These are phyloP conservation scores for Phaeotremella skinneri DNA, from an alignment of 768 basidiomycete species.

Conservation along the genomic window DNA sequence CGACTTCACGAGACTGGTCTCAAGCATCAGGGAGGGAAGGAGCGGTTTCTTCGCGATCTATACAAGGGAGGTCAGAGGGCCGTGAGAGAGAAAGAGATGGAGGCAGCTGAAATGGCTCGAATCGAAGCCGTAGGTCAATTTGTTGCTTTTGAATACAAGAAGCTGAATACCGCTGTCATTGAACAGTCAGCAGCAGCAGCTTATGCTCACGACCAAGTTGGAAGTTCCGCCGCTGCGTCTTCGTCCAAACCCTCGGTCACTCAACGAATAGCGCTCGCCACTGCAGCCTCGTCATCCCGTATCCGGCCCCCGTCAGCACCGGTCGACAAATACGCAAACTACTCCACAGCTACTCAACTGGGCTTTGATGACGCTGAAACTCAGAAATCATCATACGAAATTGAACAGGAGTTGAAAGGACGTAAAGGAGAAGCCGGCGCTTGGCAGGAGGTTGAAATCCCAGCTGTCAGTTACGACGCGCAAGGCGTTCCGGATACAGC, in stretches of 20 bases:
- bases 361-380: constrained; percentile 76
- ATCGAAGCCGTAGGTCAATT: constrained; percentile 67
- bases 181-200: constrained; percentile 60
- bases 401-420: constrained; percentile 54
- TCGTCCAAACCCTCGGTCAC: constrained; percentile 38
- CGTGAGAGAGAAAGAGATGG: constrained; percentile 56
- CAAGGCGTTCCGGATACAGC: neutral
- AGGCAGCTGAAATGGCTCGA: constrained; percentile 78
- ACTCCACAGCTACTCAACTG: constrained; percentile 80
- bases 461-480: neutral
- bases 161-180: neutral
- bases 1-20: constrained; percentile 89
- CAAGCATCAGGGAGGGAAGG: constrained; percentile 89
- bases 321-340: constrained; percentile 63
- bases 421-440: constrained; percentile 23
- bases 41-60: constrained; percentile 83
- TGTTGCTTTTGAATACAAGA: constrained; percentile 6
- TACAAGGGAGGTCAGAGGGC: constrained; percentile 76
- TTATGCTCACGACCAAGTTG: constrained; percentile 71
- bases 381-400: constrained; percentile 63
- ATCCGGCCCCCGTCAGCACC: constrained; percentile 52
- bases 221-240: constrained; percentile 62
- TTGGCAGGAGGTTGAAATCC: constrained; percentile 19
- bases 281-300: constrained; percentile 50
- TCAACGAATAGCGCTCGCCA: constrained; percentile 38